Base-by-base conservation (phyloP, 2,329 filamentous ascomycete species). In the Aspergillus quadricinctus region DNA sequence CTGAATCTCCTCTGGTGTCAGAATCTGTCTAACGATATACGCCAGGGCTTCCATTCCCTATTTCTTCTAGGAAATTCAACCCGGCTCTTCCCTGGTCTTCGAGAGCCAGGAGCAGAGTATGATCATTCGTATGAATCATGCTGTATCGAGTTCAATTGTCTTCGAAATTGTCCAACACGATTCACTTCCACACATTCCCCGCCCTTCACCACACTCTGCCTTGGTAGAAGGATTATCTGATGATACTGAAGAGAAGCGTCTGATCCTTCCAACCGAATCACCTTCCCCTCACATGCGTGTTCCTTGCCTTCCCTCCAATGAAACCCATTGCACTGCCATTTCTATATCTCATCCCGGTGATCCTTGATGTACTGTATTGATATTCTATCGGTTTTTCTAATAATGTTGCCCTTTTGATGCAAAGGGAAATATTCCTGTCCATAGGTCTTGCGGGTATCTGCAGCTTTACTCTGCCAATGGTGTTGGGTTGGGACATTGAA, bases 41-140 rank as follows among this genome's bases (percentile, higher is more conserved):
- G 54, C 1, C 55, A 79, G 77, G 49, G 76, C 76, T 43, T 73
- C 75, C 14, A 77, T 79, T 64, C 77, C 77, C 25, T 79, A 78
- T 64, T 78, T 79, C 65, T 76, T 78, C 63, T 77, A 72, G 57
- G 59, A 48, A 51, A 23, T 29, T 37, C 21, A 37, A n/a, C 49
- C 27, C 49, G 19, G 14, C 19, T 37, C 37, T 50, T 19, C 10
- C 27, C 43, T 14, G 23, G 43, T 25, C 43, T 23, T 19, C 21
- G 21, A 46, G 21, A 21, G 43, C 19, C 43, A 43, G n/a, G 40
- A 19, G 23, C 43, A 46, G 43, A 46, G 43, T 46, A 46, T 46
- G 23, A 46, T 23, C 27, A 46, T 23, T 6, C 43, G 43, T 46
- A 46, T 46, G 43, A 25, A 46, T 14, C 43, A 46, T 23, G 21